Conservation (phyloP, 139 green algal genomes). For the Tetraselmis chui region DNA sequence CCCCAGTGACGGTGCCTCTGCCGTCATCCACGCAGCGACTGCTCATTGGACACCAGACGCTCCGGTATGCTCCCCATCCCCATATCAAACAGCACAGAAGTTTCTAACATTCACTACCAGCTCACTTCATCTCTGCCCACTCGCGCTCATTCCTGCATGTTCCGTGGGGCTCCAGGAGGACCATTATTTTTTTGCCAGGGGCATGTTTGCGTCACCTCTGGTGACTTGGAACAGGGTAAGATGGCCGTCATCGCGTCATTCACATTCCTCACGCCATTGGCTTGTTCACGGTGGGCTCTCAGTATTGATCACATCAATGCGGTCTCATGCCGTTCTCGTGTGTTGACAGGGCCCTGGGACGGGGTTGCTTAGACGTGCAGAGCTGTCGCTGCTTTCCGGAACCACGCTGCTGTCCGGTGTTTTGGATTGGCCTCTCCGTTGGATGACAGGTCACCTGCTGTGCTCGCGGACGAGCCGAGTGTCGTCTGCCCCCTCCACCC, state of each 20-base stretch:
- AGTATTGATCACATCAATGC: too few species aligned
- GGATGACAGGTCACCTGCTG: neutral
- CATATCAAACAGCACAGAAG: too few species aligned
- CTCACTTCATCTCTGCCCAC: too few species aligned
- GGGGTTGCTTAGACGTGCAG: neutral
- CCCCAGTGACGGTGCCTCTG: neutral
- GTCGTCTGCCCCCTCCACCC: neutral
- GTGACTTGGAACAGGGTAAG: neutral
- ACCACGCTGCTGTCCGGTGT: neutral
- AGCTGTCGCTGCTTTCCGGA: neutral
- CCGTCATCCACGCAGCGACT: neutral
- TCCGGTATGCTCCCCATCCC: too few species aligned
- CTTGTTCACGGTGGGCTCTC: neutral
- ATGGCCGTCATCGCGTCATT: too few species aligned
- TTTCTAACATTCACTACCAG: too few species aligned
- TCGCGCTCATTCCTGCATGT: too few species aligned
- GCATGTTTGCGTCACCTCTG: neutral
- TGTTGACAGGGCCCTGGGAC: neutral
- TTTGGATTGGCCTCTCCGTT: neutral
- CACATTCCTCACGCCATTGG: neutral
- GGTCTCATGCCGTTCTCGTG: too few species aligned
- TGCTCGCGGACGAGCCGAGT: neutral
- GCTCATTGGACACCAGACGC: neutral
- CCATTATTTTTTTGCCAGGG: neutral
- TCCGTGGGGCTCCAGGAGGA: neutral